Evolutionary conservation across 2,329 filamentous ascomycete species (phyloP), one percentile per base, ranked within the genome.

Genomic region (Lachnellula cervina): DNA sequence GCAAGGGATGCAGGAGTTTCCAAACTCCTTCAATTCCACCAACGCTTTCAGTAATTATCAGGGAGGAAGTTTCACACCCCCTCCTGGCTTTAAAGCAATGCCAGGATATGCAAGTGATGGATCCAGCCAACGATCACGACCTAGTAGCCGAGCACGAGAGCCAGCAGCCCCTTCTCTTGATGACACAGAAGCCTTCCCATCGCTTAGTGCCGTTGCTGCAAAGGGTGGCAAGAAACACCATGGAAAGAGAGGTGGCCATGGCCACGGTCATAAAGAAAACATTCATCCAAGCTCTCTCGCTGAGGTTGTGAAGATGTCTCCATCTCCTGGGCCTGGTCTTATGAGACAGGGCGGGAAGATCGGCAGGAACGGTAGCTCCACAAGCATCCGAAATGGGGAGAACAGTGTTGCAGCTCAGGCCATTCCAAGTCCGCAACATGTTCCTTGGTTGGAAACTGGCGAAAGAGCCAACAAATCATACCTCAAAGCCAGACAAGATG

Each of bases 371-470:
- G 85, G 84, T 57, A 88, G 82, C 69, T 80, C 83, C 43, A 80
- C 80, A 11, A 85, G 80, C 54, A 77, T 83, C 48, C 83, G 82
- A 52, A 83, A 80, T 60, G 82, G 84, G 19, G 90, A 96, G 71
- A 90, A 93, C 66, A 94, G 87, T 69, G 80, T 83, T 25, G 86
- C 90, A 32, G 89, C 91, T 16, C 86, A 89, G 70, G 86, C 90
- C 2, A 97, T 99, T 54, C 82, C 89, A 17, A 84, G 86, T 55
- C 94, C 94, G 9, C 90, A 94, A 68, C 89, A 97, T 65, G 90
- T 99, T 47, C 94, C 94, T 0, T 99, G 94, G 94, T 76, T 97
- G 4, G 93, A 97, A 72, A 97, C 94, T 2, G 94, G 94, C 21
- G 86, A 93, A 52, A 84, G 83, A 61, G 90, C 90, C 62, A 97